Base-by-base conservation (phyloP, 1,139 yeast genomes). In the Eremothecium coryli region DNA sequence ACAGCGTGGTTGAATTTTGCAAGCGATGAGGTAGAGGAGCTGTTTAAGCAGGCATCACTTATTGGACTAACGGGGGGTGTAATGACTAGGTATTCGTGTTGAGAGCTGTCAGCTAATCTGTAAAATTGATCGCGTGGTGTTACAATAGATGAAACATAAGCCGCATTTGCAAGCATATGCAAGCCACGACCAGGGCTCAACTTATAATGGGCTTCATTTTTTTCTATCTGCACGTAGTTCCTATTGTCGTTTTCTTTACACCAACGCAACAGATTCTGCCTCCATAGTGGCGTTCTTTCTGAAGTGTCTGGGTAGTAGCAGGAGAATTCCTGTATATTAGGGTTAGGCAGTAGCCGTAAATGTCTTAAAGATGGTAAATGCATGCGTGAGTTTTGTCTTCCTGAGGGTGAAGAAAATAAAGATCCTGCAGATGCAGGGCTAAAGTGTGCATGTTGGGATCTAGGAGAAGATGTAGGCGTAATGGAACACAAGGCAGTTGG, bases 251-350 rank as follows among this genome's bases (percentile, higher is more conserved):
- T 48, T 32, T 49, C 51, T 35, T 46, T 54, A 36, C 61, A 57
- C 60, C 60, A 57, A 26, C 38, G 41, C 17, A 51, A 34, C 26
- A 57, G 35, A 26, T 48, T 53, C 21, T 50, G 46, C 32, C 47
- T 51, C 61, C 61, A 56, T 16, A 41, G 25, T 13, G 52, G 48
- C 1, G 59, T 55, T 8, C 32, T 38, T 24, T 45, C 50, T 6
- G 59, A 51, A 2, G 61, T 57, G 32, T 57, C 61, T 12, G 61
- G 60, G 39, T 54, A 57, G 11, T 43, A 33, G 28, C 42, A 42
- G 4, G 61, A 49, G 31, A 46, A 40, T 33, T 52, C 53, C 35
- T 54, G 60, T 7, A 45, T 35, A 11, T 46, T 43, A 6, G 49
- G 56, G 36, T 53, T 47, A 3, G 58, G 58, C 16, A 56, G 36